Base-by-base conservation (phyloP, 2,329 filamentous ascomycete genomes). In the Fusarium sacchari region DNA sequence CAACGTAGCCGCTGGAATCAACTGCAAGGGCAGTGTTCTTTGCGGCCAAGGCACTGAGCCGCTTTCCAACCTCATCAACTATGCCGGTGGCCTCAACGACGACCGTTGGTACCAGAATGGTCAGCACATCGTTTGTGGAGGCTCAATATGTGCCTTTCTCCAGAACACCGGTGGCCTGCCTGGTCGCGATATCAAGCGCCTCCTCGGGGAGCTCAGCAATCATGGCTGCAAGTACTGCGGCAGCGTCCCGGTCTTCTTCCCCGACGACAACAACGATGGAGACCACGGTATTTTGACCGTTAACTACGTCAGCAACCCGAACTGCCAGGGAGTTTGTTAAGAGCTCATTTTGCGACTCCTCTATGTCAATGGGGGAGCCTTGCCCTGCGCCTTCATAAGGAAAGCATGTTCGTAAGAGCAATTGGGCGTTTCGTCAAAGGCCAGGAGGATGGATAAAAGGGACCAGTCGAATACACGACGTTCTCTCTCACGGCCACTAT, bases 241-340 rank as follows among this genome's bases (percentile, higher is more conserved):
- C n/a, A 47, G 42, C 15, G 34, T 59, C 22, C 30, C 42, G 7
- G 56, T 28, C 24, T 59, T 59, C 56, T 49, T 28, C 17, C 34
- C 43, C 0, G 11, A 28, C 15, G 32, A 49, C 17, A 59, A 59
- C 20, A 37, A 40, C 24, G n/a, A 24, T 28, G 26, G 30, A 26
- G 18, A 62, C 64, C 32, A 71, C 55, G 64, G 72, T 53, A 37
- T 60, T 22, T 9, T 59, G 3, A 47, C 56, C 18, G 18, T 39
- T 2, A 28, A 59, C 14, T 59, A 46, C 13, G 42, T 47, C 56
- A 36, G 32, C 6, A 47, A 28, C 18, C 32, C 42, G 1, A 59
- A 47, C 1, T 59, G 56, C 24, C 56, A 59, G 24, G 42, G n/a
- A 1, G 20, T 59, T 3, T 59, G 36, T 56, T 40, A 56, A 7